These are phyloP conservation scores for Kluyveromyces dobzhanskii DNA, from an alignment of 805 yeast species.

Conservation along the genomic window DNA sequence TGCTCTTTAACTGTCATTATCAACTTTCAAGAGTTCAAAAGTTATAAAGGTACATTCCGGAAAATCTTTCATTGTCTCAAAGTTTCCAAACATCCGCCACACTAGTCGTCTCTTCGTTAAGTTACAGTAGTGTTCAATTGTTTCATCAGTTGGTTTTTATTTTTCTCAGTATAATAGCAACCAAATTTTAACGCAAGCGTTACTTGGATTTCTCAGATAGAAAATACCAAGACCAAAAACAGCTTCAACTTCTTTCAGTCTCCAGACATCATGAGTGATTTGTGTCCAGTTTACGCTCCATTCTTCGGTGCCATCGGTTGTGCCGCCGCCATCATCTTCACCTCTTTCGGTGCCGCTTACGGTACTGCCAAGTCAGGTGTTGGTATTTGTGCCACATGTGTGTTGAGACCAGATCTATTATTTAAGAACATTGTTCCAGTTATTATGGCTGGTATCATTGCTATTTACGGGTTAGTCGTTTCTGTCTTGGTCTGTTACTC, in stretches of 20 bases:
- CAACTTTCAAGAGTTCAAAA: no score
- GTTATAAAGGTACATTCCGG: no score
- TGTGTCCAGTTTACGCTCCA: constrained; percentile 52
- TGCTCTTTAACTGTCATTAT: no score
- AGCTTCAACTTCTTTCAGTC: background rate
- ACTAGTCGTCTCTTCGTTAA: no score
- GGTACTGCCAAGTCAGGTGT: constrained; percentile 99
- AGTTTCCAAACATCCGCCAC: no score
- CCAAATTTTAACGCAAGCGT: no score
- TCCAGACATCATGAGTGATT: constrained; percentile 23
- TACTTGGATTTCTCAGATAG: no score
- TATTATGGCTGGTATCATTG: constrained; percentile 99
- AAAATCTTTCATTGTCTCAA: no score
- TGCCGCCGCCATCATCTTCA: constrained; percentile 97
- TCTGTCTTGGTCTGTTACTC: constrained; percentile 90
- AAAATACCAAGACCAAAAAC: no score
- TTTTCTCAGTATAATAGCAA: no score
- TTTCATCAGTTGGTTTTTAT: no score
- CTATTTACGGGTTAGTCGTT: constrained; percentile 95
- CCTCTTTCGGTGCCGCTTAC: constrained; percentile 97
- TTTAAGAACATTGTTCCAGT: constrained; percentile 94
- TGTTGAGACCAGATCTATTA: constrained; percentile 91
- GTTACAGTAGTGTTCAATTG: no score
- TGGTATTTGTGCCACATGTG: constrained; percentile 98
- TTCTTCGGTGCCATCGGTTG: constrained; percentile 99